Evolutionary conservation across 129 eudicot species (phyloP).

Genomic region (Silybum marianum): DNA sequence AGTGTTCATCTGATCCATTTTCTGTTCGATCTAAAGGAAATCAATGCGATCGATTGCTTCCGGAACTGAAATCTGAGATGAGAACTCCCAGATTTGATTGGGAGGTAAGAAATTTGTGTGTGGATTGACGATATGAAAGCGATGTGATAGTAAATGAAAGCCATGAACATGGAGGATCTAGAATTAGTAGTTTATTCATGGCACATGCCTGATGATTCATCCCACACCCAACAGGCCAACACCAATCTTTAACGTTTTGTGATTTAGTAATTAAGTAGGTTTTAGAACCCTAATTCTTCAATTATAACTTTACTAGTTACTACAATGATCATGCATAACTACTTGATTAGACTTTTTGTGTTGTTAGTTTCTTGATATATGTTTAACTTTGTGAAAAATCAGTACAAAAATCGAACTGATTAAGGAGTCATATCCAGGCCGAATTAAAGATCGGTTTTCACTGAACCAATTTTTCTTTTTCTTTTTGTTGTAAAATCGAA

Average conservation of each 20-base stretch:
- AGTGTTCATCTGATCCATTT: conserved; percentile 37
- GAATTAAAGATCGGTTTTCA: background rate
- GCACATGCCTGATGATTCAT: conserved; percentile 33
- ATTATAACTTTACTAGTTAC: background rate
- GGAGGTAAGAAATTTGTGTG: conserved; percentile 10
- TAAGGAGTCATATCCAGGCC: too few species aligned
- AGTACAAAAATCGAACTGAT: background rate
- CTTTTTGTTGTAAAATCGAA: background rate
- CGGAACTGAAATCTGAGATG: background rate
- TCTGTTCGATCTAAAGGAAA: background rate
- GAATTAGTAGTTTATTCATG: conserved; percentile 16
- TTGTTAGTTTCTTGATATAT: too few species aligned
- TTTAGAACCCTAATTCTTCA: background rate
- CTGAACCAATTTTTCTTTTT: background rate
- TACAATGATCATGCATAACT: background rate
- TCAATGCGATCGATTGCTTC: background rate
- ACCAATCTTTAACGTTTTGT: conserved; percentile 8
- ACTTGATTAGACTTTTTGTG: background rate
- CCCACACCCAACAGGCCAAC: background rate
- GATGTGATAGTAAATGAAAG: conserved; percentile 18
- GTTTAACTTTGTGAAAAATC: too few species aligned
- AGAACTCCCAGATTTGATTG: background rate
- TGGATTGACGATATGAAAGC: conserved; percentile 23
- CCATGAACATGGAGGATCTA: conserved; percentile 7
- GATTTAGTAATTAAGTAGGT: background rate